Percentiles rank a stretch among this genome's conserved stretches.
These are phyloP conservation scores for Allium cepa DNA, from an alignment of 106 monocot species.

Conservation along the genomic window DNA sequence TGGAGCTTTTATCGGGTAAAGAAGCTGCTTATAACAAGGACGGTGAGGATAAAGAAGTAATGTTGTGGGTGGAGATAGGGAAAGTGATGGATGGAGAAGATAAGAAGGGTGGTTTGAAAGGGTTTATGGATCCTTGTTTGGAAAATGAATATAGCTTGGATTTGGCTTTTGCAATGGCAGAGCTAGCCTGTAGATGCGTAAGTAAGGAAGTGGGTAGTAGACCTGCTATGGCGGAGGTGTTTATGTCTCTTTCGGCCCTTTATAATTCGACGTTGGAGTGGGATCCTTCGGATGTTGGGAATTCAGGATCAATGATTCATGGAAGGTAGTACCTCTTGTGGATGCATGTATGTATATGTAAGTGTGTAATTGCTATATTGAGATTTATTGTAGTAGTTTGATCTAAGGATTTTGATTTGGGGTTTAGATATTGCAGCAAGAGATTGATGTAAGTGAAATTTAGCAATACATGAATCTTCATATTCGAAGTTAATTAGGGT, in stretches of 20 bases:
- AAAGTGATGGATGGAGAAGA: conserved; percentile 47
- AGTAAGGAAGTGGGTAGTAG: conserved; percentile 29
- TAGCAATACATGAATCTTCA: too few relatives aligned
- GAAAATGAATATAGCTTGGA: conserved; percentile 55
- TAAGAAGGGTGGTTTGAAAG: conserved; percentile 41
- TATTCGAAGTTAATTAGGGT: too few relatives aligned
- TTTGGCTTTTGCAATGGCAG: conserved; percentile 56
- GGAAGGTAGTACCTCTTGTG: conserved; percentile 9
- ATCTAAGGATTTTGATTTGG: too few relatives aligned
- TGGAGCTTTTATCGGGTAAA: conserved; percentile 44
- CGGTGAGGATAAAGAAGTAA: conserved; percentile 10
- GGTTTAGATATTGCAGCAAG: too few relatives aligned
- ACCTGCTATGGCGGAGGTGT: conserved; percentile 37
- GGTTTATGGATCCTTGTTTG: conserved; percentile 52
- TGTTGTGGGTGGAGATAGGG: conserved; percentile 28
- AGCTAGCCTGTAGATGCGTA: conserved; percentile 67
- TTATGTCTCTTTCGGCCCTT: conserved; percentile 52
- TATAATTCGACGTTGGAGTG: conserved; percentile 62
- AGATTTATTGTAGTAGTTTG: too few relatives aligned
- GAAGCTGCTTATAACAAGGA: conserved; percentile 1
- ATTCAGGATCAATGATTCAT: conserved; percentile 28
- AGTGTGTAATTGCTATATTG: too few relatives aligned
- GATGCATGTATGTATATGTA: too few relatives aligned
- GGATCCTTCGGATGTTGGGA: conserved; percentile 46
- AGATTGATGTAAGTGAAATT: too few relatives aligned